Evolutionary conservation across 192 early-diverging fungal species (phyloP).

Genomic region (Coemansia sp.): DNA sequence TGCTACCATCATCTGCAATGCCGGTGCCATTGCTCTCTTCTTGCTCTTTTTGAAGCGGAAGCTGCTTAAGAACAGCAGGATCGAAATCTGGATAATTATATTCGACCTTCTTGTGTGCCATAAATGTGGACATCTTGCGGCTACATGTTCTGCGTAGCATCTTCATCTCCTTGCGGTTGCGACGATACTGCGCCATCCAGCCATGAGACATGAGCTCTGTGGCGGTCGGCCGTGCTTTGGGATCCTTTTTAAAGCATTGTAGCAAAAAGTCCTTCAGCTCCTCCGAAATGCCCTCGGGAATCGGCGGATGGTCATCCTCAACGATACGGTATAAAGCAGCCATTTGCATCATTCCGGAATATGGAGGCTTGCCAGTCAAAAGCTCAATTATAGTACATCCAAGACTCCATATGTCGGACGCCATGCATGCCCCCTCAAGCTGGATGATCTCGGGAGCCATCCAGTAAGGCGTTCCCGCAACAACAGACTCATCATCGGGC

Average conservation of each 20-base stretch:
- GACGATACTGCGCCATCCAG: conserved; percentile 65
- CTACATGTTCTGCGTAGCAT: conserved; percentile 56
- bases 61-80: conserved; percentile 25
- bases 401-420: conserved; percentile 94
- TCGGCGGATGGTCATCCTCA: conserved; percentile 83
- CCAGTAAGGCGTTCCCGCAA: conserved; percentile 86
- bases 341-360: conserved; percentile 81
- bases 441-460: conserved; percentile 94
- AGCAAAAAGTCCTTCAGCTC: conserved; percentile 80
- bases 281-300: conserved; percentile 78
- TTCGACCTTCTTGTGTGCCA: conserved; percentile 27
- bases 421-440: conserved; percentile 80
- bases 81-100: conserved; percentile 44
- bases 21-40: neutral
- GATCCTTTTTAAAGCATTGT: conserved; percentile 85
- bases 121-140: conserved; percentile 52
- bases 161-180: conserved; percentile 56
- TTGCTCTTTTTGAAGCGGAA: neutral
- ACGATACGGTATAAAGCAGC: conserved; percentile 93
- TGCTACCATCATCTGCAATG: conserved; percentile 7
- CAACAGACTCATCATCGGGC: conserved; percentile 66
- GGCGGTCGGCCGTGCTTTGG: conserved; percentile 70
- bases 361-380: conserved; percentile 91
- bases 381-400: conserved; percentile 95
- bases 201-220: conserved; percentile 68